Percentiles rank a stretch among this genome's conserved stretches.
These are phyloP conservation scores for Millerozyma acaciae DNA, from an alignment of 805 yeast genomes.

Conservation along the genomic window DNA sequence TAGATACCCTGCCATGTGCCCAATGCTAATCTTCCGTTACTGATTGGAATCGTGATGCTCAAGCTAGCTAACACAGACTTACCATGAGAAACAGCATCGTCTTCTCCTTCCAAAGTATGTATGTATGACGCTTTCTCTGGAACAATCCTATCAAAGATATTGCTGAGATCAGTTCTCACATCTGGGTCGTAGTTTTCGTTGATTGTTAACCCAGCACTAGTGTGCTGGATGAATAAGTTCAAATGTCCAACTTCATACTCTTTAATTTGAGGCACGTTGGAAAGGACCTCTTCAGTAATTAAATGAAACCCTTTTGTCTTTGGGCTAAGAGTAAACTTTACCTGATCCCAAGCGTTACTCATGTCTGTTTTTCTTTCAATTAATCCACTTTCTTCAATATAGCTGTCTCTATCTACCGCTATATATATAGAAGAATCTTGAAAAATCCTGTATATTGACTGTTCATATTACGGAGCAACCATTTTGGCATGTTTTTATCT, in stretches of 20 bases:
- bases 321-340: conserved; percentile 49
- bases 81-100: conserved; percentile 83
- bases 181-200: conserved; percentile 82
- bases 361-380: not conserved
- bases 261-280: conserved; percentile 55
- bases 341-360: conserved; percentile 53
- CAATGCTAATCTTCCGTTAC: conserved; percentile 60
- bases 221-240: conserved; percentile 70
- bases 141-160: conserved; percentile 57
- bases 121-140: conserved; percentile 60
- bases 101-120: conserved; percentile 76
- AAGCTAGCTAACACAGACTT: conserved; percentile 61
- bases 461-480: not conserved
- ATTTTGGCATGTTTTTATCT: not conserved
- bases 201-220: conserved; percentile 71
- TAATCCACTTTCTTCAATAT: not conserved
- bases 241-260: conserved; percentile 59
- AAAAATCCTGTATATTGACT: not conserved
- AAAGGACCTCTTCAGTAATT: conserved; percentile 61
- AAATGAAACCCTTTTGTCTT: conserved; percentile 67
- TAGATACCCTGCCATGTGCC: conserved; percentile 90
- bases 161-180: conserved; percentile 66
- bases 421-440: not conserved
- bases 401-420: not conserved
- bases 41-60: conserved; percentile 62